A percentile compares a stretch with the other conserved stretches of the same genome.
phyloP scores from a whole-genome alignment of 305 asterid genomes.

The Fraxinus angustifolia region DNA sequence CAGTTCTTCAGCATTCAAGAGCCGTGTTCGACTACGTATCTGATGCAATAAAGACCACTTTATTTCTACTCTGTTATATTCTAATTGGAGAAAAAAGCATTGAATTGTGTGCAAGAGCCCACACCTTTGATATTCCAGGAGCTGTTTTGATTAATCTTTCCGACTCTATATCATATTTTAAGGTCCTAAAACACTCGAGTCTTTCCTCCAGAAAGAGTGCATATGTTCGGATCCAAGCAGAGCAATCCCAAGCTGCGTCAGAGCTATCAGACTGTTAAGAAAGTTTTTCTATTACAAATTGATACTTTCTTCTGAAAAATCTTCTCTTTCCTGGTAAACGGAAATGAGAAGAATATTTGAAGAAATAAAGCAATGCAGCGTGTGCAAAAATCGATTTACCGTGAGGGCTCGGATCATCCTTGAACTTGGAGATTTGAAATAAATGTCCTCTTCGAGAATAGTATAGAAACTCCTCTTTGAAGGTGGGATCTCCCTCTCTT shows the following conservation, averaged over 20 bases:
- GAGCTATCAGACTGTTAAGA: constrained; percentile 7
- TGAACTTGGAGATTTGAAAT: constrained; percentile 68
- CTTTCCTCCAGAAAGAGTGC: constrained; percentile 81
- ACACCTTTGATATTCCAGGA: constrained; percentile 45
- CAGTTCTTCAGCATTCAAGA: constrained; percentile 46
- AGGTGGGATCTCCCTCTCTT: constrained; percentile 76
- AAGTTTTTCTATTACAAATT: neutral
- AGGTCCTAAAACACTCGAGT: constrained; percentile 60
- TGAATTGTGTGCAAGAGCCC: neutral
- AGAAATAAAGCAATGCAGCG: neutral
- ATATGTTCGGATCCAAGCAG: constrained; percentile 81
- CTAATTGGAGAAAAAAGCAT: neutral
- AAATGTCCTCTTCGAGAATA: constrained; percentile 59
- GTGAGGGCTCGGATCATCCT: constrained; percentile 72
- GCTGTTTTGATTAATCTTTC: constrained; percentile 46
- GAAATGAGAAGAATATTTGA: neutral
- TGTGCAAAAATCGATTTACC: constrained; percentile 36
- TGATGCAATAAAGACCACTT: constrained; percentile 16
- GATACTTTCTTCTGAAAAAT: neutral
- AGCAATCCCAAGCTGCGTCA: constrained; percentile 89
- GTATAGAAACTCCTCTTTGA: constrained; percentile 58
- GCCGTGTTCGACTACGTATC: constrained; percentile 45
- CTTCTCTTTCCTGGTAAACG: neutral
- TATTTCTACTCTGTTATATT: neutral
- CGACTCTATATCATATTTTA: constrained; percentile 58